Percentiles rank a stretch among this genome's conserved stretches.
These are phyloP conservation scores for Penicillium occitanis DNA, from an alignment of 2,329 filamentous ascomycete species.

Conservation along the genomic window DNA sequence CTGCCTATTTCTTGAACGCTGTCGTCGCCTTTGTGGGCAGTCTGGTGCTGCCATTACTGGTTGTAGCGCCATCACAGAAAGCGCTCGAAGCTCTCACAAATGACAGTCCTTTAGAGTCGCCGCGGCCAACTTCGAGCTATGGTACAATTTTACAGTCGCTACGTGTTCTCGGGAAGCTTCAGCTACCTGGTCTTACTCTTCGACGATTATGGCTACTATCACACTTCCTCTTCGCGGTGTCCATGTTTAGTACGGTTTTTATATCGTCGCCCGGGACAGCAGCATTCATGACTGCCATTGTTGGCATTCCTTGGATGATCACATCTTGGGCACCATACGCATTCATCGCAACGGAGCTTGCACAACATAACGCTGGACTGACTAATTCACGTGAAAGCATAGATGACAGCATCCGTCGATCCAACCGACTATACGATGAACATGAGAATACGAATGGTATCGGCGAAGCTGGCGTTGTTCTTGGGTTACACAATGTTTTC, in stretches of 20 bases:
- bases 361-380: slow-evolving; percentile 67
- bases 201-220: slow-evolving; percentile 83
- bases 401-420: neutral
- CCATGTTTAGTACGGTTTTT: slow-evolving; percentile 81
- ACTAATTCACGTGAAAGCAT: neutral
- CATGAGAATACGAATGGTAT: slow-evolving; percentile 29
- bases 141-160: neutral
- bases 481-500: slow-evolving; percentile 96
- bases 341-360: slow-evolving; percentile 90
- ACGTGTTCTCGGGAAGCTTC: slow-evolving; percentile 48
- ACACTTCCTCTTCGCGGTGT: slow-evolving; percentile 74
- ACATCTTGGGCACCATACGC: slow-evolving; percentile 94
- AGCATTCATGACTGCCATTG: slow-evolving; percentile 73
- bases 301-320: slow-evolving; percentile 89
- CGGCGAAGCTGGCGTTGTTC: slow-evolving; percentile 82
- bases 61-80: slow-evolving; percentile 70
- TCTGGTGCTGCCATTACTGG: slow-evolving; percentile 79
- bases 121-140: neutral
- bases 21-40: slow-evolving; percentile 80
- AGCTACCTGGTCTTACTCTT: slow-evolving; percentile 80
- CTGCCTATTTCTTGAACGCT: slow-evolving; percentile 84
- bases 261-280: slow-evolving; percentile 70
- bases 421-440: neutral
- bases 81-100: slow-evolving; percentile 10
- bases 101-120: neutral